A percentile compares a stretch with the other conserved stretches of the same genome.
Evolutionary conservation across 2,329 filamentous ascomycete species (phyloP).

Genomic region (Hypomyces rosellus): DNA sequence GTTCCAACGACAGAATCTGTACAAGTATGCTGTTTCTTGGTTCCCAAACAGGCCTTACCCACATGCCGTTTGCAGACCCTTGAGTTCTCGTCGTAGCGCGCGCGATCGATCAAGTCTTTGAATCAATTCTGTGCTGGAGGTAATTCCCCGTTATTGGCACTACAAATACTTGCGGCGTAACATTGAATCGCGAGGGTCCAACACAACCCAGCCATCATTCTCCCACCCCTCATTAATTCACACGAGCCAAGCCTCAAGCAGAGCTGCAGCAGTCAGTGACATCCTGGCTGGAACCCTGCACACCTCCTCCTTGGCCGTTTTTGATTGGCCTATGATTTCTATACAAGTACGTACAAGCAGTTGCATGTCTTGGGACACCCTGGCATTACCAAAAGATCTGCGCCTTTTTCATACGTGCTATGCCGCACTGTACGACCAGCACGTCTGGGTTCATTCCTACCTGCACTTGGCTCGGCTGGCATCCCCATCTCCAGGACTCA

Average conservation of each 20-base stretch:
- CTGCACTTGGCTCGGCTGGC: slow-evolving; percentile 8
- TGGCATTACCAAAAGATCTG: background rate
- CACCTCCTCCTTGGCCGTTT: slow-evolving; percentile 18
- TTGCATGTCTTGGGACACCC: no score
- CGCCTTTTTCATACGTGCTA: background rate
- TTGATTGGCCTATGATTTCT: slow-evolving; percentile 20
- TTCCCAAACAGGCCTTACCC: background rate
- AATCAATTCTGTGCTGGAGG: slow-evolving; percentile 2
- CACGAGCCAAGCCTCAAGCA: slow-evolving; percentile 2
- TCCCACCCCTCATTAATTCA: background rate
- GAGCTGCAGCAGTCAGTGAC: slow-evolving; percentile 16
- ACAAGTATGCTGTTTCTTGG: no score
- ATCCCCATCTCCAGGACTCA: slow-evolving; percentile 10
- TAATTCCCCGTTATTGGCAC: slow-evolving; percentile 12
- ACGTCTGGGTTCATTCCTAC: background rate
- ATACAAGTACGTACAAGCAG: no score
- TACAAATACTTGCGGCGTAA: slow-evolving; percentile 9
- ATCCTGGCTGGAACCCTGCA: slow-evolving; percentile 13
- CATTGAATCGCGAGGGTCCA: slow-evolving; percentile 7
- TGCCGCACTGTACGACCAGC: background rate
- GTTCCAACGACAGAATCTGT: no score
- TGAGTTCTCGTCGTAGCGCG: background rate
- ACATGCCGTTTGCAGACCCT: background rate
- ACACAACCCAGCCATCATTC: background rate
- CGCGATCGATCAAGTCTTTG: slow-evolving; percentile 4